Base-by-base conservation (phyloP, 2,329 filamentous ascomycete species). In the Colletotrichum melonis region DNA sequence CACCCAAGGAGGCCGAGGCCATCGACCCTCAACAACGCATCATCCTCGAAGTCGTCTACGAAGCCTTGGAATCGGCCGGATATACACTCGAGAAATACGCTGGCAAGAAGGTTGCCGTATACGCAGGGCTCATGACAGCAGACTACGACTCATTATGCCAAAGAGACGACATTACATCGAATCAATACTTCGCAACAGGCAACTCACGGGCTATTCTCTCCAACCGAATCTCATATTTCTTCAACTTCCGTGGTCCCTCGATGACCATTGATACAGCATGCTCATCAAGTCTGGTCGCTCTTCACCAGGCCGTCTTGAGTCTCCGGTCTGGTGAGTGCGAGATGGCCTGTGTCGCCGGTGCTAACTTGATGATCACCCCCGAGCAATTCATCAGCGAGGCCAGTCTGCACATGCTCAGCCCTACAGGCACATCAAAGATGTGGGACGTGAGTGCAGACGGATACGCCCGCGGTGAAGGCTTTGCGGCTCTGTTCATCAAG, bases 381-480 rank as follows among this genome's bases (percentile, higher is more conserved):
- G 69, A 75, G 62, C 73, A 75, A 46, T 73, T 73, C 66, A 69
- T 73, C 42, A 78, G 77, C 63, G 77, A 79, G 26, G 69, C 62
- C 22, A 76, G 68, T 5, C 72, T 72, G 0, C 80, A 72, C 35
- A 79, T 79, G 72, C 72, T 81, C 11, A 78, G 76, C 42, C 75
- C 76, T 4, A 77, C 81, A 26, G 80, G 81, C 5, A 76, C 74
- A 38, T 85, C 77, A 6, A 79, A 79, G 38, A 77, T 78, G 19
- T 87, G 83, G 72, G 87, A 88, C 67, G 72, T 78, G 14, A 75
- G 78, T 28, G 87, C 84, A 4, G 80, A 86, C 75, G 88, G 87
- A 2, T 89, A 88, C 74, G 86, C 80, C 1, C 80, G 86, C 46
- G 87, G 86, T 4, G 87, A 89, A 74, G 87, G 86, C 1, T 78